Percentiles rank a stretch among this genome's conserved stretches.
Evolutionary conservation across 371 early-diverging fungal species (phyloP).

Genomic region (Apophysomyces elegans): DNA sequence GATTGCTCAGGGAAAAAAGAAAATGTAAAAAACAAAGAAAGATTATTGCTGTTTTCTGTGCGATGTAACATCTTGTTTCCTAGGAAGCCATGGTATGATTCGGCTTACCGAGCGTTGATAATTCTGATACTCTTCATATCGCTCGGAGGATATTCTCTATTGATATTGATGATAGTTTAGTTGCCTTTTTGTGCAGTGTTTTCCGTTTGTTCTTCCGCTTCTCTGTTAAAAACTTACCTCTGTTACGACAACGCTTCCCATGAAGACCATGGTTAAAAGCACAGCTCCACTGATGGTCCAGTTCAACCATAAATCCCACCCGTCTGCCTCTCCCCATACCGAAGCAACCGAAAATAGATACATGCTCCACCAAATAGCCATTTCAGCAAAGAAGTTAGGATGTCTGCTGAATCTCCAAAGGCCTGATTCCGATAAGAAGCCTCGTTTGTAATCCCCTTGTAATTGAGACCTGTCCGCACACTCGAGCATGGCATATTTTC

Average conservation of each 20-base stretch:
- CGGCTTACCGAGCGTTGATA: slow-evolving; percentile 68
- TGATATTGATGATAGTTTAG: slow-evolving; percentile 13
- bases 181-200: not conserved
- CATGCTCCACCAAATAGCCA: slow-evolving; percentile 66
- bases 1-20: no score
- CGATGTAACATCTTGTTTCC: not conserved
- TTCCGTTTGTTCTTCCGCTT: no score
- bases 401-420: slow-evolving; percentile 80
- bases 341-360: slow-evolving; percentile 63
- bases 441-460: slow-evolving; percentile 54
- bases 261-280: slow-evolving; percentile 70
- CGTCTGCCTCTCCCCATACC: slow-evolving; percentile 28
- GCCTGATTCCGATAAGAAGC: slow-evolving; percentile 74
- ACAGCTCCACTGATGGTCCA: slow-evolving; percentile 65
- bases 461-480: slow-evolving; percentile 29
- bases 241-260: slow-evolving; percentile 75
- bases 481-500: slow-evolving; percentile 57
- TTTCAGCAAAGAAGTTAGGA: slow-evolving; percentile 86
- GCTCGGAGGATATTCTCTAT: slow-evolving; percentile 58
- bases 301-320: slow-evolving; percentile 35
- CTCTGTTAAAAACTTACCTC: slow-evolving; percentile 53
- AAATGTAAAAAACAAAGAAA: not conserved
- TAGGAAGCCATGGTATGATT: slow-evolving; percentile 65
- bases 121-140: slow-evolving; percentile 76
- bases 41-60: not conserved